A percentile compares a stretch with the other conserved stretches of the same genome.
These are phyloP conservation scores for Passalora sequoiae DNA, from an alignment of 2,329 filamentous ascomycete species.

Conservation along the genomic window DNA sequence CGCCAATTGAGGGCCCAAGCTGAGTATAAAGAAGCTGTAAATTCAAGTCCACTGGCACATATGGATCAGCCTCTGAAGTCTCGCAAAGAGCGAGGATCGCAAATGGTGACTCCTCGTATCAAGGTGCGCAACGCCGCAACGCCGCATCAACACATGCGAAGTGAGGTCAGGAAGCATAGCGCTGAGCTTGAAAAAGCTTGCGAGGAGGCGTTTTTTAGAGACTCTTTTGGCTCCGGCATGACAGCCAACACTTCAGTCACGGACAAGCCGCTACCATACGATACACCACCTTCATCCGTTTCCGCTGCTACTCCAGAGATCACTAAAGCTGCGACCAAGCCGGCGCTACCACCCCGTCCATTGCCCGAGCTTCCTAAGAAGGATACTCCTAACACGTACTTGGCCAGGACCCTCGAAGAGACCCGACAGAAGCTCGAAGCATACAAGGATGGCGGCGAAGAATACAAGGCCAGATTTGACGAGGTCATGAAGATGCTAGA, in stretches of 20 bases:
- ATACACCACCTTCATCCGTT: conserved; percentile 39
- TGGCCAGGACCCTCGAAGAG: conserved; percentile 53
- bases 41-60: conserved; percentile 31
- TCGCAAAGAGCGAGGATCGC: conserved; percentile 32
- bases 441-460: conserved; percentile 43
- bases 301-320: conserved; percentile 35
- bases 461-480: conserved; percentile 50
- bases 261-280: conserved; percentile 23
- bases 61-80: conserved; percentile 31
- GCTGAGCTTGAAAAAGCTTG: conserved; percentile 82
- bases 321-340: conserved; percentile 16
- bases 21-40: conserved; percentile 18
- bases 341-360: conserved; percentile 34
- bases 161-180: conserved; percentile 79
- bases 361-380: conserved; percentile 40
- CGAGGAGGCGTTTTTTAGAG: conserved; percentile 83
- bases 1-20: conserved; percentile 19
- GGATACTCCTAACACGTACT: conserved; percentile 48
- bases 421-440: conserved; percentile 54
- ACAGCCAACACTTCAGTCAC: conserved; percentile 39
- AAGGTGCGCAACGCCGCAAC: conserved; percentile 37
- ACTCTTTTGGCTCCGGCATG: conserved; percentile 50
- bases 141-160: conserved; percentile 56
- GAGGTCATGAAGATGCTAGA: conserved; percentile 51
- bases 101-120: conserved; percentile 29